Conservation (phyloP, 495 filamentous ascomycete species). For the Glarea lozoyensis region DNA sequence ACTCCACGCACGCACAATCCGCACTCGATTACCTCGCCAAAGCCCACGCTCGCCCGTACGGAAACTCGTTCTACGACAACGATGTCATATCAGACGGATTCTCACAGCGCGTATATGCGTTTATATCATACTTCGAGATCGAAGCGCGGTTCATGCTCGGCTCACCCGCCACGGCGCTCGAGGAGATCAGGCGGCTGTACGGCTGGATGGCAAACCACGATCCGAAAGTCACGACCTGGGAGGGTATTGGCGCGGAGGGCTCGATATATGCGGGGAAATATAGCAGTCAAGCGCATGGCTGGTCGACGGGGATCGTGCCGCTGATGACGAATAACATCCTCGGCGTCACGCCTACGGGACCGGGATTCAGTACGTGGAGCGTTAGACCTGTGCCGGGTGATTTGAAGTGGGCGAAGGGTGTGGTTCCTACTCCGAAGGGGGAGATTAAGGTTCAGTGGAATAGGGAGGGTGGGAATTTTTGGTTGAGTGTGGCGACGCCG, state of each 20-base stretch:
- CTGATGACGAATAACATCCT: conserved; percentile 30
- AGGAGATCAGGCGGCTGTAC: conserved; percentile 33
- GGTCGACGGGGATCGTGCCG: conserved; percentile 32
- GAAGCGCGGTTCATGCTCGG: conserved; percentile 32
- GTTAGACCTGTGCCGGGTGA: conserved; percentile 26
- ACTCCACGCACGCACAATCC: conserved; percentile 21
- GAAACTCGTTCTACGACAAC: conserved; percentile 39
- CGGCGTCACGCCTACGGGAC: conserved; percentile 29
- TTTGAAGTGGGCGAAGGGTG: conserved; percentile 30
- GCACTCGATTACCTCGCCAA: conserved; percentile 27
- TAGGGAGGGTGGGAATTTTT: conserved; percentile 12
- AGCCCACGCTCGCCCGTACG: conserved; percentile 26
- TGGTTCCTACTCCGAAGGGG: conserved; percentile 30
- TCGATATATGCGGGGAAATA: conserved; percentile 29
- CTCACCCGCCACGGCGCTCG: conserved; percentile 25
- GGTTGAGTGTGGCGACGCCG: conserved; percentile 17
- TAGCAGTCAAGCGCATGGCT: conserved; percentile 31
- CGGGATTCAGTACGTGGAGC: conserved; percentile 28
- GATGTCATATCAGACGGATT: conserved; percentile 26
- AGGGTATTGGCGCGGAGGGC: conserved; percentile 32
- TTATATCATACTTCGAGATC: conserved; percentile 41
- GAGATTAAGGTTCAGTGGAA: conserved; percentile 28
- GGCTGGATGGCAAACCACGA: conserved; percentile 37
- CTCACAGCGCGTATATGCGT: conserved; percentile 36
- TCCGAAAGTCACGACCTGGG: conserved; percentile 33